Evolutionary conservation across 768 basidiomycete species (phyloP).

Genomic region (Naganishia onofrii): DNA sequence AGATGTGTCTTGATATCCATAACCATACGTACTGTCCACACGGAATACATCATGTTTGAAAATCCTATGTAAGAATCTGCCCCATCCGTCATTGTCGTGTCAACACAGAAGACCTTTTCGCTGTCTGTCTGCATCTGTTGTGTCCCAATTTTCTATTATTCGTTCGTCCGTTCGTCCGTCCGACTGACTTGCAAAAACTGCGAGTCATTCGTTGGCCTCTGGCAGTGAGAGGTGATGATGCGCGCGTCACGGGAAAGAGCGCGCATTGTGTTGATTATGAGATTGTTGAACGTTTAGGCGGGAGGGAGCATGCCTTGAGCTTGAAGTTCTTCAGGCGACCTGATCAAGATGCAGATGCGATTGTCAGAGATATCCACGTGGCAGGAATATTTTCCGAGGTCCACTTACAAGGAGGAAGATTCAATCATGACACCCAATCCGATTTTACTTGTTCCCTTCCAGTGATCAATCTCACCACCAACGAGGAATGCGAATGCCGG

Average conservation of each 20-base stretch:
- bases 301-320: conserved; percentile 23
- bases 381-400: background rate
- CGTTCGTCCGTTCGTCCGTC: background rate
- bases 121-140: background rate
- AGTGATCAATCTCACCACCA: conserved; percentile 96
- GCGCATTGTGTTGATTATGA: background rate
- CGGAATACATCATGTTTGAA: conserved; percentile 5
- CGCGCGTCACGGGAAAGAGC: background rate
- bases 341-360: background rate
- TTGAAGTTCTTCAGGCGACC: conserved; percentile 23
- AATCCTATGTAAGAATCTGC: conserved; percentile 16
- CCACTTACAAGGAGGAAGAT: conserved; percentile 52
- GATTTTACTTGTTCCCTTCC: conserved; percentile 93
- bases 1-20: conserved; percentile 19
- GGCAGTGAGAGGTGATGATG: background rate
- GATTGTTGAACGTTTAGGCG: background rate
- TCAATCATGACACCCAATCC: conserved; percentile 98
- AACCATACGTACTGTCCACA: conserved; percentile 11
- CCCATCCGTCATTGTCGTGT: background rate
- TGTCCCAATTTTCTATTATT: conserved; percentile 15
- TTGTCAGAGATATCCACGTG: background rate
- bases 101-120: background rate
- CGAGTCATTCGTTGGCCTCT: background rate
- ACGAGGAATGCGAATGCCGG: conserved; percentile 93
- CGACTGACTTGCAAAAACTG: background rate